Evolutionary conservation across 345 rosid species (phyloP).

Genomic region (Citrus sinensis): DNA sequence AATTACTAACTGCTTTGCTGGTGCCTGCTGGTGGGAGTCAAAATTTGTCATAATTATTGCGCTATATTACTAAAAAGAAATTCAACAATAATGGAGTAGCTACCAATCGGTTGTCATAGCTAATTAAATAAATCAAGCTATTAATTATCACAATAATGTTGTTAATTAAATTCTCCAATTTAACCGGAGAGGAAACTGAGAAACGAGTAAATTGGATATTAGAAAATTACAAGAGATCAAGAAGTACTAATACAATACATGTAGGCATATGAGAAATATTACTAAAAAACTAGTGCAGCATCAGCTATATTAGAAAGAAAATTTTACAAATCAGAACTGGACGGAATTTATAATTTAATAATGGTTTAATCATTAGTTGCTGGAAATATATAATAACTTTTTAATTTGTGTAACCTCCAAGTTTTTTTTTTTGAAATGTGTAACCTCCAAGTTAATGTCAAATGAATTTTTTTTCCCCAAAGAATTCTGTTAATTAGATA

Average conservation of each 20-base stretch:
- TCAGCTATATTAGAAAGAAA: constrained; percentile 1
- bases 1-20: not conserved
- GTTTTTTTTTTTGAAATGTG: too few relatives aligned
- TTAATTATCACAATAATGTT: not conserved
- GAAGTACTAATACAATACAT: not conserved
- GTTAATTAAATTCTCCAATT: not conserved
- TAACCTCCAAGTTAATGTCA: too few relatives aligned
- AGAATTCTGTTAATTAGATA: too few relatives aligned
- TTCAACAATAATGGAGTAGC: not conserved
- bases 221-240: not conserved
- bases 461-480: too few relatives aligned
- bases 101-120: not conserved
- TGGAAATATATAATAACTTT: too few relatives aligned
- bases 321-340: not conserved
- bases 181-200: not conserved
- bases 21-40: not conserved
- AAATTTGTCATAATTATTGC: not conserved
- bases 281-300: not conserved
- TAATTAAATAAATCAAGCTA: not conserved
- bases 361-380: not conserved
- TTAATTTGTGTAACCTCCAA: too few relatives aligned
- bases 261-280: not conserved
- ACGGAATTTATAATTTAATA: not conserved
- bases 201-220: not conserved
- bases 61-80: not conserved